Percentiles rank a stretch among this genome's conserved stretches.
Evolutionary conservation across 2,329 filamentous ascomycete species (phyloP).

Genomic region (Claviceps africana): DNA sequence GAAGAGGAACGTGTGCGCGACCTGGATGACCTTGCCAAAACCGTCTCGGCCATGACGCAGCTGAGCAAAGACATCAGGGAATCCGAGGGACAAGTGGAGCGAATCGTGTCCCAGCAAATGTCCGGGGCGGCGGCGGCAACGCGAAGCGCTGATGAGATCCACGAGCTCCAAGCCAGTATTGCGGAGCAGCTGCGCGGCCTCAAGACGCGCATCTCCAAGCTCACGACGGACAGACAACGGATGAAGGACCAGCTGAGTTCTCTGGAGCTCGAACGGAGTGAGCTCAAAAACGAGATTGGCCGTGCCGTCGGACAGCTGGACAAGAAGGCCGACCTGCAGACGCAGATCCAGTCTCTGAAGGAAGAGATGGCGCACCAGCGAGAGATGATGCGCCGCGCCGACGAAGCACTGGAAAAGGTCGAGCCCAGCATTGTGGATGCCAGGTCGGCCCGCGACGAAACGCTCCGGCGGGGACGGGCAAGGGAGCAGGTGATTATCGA

Average conservation of each 20-base stretch:
- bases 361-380: conserved; percentile 54
- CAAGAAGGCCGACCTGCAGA: conserved; percentile 58
- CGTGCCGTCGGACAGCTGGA: conserved; percentile 62
- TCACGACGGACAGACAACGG: conserved; percentile 58
- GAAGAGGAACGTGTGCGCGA: conserved; percentile 55
- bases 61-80: conserved; percentile 58
- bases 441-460: conserved; percentile 62
- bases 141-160: conserved; percentile 70
- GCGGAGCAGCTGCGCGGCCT: conserved; percentile 52
- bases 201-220: conserved; percentile 49
- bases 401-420: conserved; percentile 60
- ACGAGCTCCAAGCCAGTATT: conserved; percentile 55
- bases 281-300: conserved; percentile 59
- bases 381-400: conserved; percentile 52
- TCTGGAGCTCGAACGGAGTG: conserved; percentile 65
- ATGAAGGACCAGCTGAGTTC: conserved; percentile 51
- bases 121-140: conserved; percentile 40
- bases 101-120: conserved; percentile 63
- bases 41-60: conserved; percentile 61
- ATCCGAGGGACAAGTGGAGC: conserved; percentile 58
- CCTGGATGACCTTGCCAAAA: conserved; percentile 61
- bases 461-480: conserved; percentile 53
- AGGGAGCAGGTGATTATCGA: conserved; percentile 60
- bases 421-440: conserved; percentile 64
- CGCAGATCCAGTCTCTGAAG: conserved; percentile 61